Conservation (phyloP, 768 basidiomycete genomes). For the Collybia nuda region DNA sequence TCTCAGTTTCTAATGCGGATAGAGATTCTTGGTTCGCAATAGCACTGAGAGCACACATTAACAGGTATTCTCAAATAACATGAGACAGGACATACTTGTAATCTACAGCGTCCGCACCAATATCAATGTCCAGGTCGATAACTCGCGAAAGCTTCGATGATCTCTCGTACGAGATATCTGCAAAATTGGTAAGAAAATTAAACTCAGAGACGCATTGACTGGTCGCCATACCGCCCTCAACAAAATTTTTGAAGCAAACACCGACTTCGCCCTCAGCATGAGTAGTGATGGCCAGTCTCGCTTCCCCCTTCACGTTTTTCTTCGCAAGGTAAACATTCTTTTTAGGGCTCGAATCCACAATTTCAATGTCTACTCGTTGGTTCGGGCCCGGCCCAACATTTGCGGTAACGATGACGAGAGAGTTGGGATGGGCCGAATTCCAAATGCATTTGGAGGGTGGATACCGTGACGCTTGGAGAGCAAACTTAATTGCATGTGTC, state of each 20-base stretch:
- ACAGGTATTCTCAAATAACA: background rate
- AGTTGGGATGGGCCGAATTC: constrained; percentile 85
- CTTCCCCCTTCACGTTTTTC: constrained; percentile 84
- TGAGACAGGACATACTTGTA: constrained; percentile 74
- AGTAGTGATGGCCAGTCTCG: constrained; percentile 89
- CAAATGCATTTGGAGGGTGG: constrained; percentile 89
- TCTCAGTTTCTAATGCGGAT: constrained; percentile 94
- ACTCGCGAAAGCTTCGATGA: constrained; percentile 56
- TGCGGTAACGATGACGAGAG: constrained; percentile 94
- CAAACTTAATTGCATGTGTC: constrained; percentile 79
- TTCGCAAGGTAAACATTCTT: constrained; percentile 92
- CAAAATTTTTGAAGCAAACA: constrained; percentile 86
- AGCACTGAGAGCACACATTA: constrained; percentile 54
- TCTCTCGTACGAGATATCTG: constrained; percentile 49
- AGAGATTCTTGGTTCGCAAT: constrained; percentile 98
- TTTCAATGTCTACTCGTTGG: constrained; percentile 92
- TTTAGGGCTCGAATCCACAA: constrained; percentile 82
- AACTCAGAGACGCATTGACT: background rate
- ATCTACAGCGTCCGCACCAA: constrained; percentile 97
- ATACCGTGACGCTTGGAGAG: constrained; percentile 66
- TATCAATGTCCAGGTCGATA: constrained; percentile 93
- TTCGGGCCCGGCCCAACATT: constrained; percentile 76
- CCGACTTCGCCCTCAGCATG: constrained; percentile 94
- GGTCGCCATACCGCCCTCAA: constrained; percentile 66
- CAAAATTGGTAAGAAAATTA: constrained; percentile 3